phyloP scores from a whole-genome alignment of 2,329 filamentous ascomycete species.

The Basipetospora chlamydospora region DNA sequence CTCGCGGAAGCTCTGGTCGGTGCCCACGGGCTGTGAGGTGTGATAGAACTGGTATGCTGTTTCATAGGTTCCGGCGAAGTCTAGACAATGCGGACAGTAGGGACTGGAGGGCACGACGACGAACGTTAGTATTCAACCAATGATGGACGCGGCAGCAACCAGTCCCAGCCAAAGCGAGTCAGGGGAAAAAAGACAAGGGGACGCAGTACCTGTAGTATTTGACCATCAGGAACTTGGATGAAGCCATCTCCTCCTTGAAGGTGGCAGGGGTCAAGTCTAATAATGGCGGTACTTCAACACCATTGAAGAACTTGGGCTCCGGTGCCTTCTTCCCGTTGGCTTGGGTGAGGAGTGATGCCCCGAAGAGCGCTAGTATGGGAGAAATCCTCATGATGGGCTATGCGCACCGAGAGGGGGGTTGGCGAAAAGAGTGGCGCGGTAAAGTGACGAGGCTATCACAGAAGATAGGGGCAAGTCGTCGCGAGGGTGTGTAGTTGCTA shows the following conservation, averaged over 20 bases:
- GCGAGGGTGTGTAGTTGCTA: no score
- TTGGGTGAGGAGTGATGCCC: conserved; percentile 26
- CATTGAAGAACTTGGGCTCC: conserved; percentile 47
- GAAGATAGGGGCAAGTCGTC: no score
- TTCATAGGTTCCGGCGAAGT: conserved; percentile 74
- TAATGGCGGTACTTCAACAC: conserved; percentile 49
- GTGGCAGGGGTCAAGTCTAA: conserved; percentile 42
- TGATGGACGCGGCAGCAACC: conserved; percentile 10
- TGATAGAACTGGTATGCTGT: conserved; percentile 91
- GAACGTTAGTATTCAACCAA: no score
- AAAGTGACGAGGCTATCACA: no score
- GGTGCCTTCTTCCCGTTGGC: conserved; percentile 12
- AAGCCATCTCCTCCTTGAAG: conserved; percentile 40
- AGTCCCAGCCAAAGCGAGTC: neutral
- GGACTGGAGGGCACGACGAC: no score
- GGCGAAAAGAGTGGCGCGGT: neutral
- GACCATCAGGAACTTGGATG: conserved; percentile 36
- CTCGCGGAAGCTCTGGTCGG: conserved; percentile 51
- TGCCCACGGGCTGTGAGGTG: conserved; percentile 59
- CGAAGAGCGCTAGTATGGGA: conserved; percentile 30
- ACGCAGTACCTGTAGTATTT: conserved; percentile 51
- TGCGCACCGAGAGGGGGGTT: neutral
- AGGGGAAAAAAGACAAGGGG: neutral
- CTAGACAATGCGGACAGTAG: conserved; percentile 57
- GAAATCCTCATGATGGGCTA: conserved; percentile 27